Base-by-base conservation (phyloP, 2,329 filamentous ascomycete species). In the Fusarium sarcochroum region DNA sequence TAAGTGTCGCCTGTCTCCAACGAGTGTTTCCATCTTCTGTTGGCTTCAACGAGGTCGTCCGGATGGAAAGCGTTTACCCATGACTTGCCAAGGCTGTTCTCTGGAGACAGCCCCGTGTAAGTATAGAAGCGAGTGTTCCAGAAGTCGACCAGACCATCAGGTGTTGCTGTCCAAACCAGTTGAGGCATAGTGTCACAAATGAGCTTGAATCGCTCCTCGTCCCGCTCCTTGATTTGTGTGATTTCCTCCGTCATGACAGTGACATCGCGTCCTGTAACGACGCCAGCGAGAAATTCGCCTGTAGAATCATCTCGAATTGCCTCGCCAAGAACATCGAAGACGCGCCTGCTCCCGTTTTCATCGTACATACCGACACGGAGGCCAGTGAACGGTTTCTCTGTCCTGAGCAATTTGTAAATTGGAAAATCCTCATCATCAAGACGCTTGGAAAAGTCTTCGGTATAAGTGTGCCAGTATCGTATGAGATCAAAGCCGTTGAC, bases 61-160 rank as follows among this genome's bases (percentile, higher is more conserved):
- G 87, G 86, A 70, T 94, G 91, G 67, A 93, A 91, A 1, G 88
- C 84, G 5, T 83, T 79, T 71, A 83, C 80, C 90, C 91, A 93
- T 3, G 85, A 86, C 30, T 82, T 73, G 1, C 91, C 91, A 4
- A 91, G 69, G 25, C 88, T 91, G 11, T 89, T 81, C 44, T 91
- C 87, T 11, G 84, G 82, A 0, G 84, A 85, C 23, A 93, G 78
- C 0, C 92, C 91, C 0, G 92, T 94, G 71, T 92, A 94, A n/a
- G 88, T 86, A 73, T 92, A 93, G 91, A 92, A 95, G n/a, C 90
- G 83, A 46, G 88, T 86, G 60, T 91, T 92, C 77, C 90, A 94
- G 79, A 93, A 94, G 71, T 94, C 91, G 69, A 88, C 85, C 25
- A 81, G 71, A 1, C 92, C 92, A 17, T 91, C 86, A 0, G 90